phyloP scores from a whole-genome alignment of 2,329 filamentous ascomycete genomes.

The Helminthosporium solani region DNA sequence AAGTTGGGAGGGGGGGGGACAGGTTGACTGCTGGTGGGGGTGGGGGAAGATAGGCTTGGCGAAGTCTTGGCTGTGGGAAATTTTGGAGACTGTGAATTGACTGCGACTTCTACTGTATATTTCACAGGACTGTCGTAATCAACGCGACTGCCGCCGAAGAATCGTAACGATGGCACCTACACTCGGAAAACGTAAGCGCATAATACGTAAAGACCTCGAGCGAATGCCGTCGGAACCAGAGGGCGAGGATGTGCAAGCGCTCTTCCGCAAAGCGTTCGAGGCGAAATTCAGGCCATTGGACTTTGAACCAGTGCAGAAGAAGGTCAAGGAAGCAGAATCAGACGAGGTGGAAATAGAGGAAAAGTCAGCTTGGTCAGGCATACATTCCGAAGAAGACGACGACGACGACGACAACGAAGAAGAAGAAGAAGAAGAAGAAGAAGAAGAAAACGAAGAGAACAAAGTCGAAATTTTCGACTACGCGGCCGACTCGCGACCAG shows the following conservation, averaged over 20 bases:
- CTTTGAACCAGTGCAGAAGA: conserved; percentile 32
- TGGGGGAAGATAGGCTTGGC: conserved; percentile 6
- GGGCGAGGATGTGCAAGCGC: conserved; percentile 65
- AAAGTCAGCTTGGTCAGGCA: conserved; percentile 62
- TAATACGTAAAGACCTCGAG: conserved; percentile 34
- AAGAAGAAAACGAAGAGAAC: conserved; percentile 44
- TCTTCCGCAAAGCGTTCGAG: conserved; percentile 85
- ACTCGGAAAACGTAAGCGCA: conserved; percentile 50
- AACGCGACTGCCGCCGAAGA: background rate
- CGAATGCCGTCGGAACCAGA: conserved; percentile 30
- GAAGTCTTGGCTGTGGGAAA: conserved; percentile 16
- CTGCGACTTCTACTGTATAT: background rate
- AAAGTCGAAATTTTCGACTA: conserved; percentile 50
- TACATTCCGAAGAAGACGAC: conserved; percentile 54
- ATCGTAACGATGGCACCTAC: conserved; percentile 40
- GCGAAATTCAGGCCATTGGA: conserved; percentile 77
- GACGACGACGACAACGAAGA: conserved; percentile 26
- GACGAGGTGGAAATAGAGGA: conserved; percentile 25
- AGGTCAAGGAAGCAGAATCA: conserved; percentile 16
- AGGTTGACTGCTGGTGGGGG: conserved; percentile 16
- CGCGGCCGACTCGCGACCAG: conserved; percentile 18
- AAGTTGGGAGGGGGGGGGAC: background rate
- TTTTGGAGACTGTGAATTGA: background rate
- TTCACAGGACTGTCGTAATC: too few species aligned
- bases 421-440: conserved; percentile 33